phyloP scores from a whole-genome alignment of 176 grass and related monocot genomes.

The Phoenix roebelenii region DNA sequence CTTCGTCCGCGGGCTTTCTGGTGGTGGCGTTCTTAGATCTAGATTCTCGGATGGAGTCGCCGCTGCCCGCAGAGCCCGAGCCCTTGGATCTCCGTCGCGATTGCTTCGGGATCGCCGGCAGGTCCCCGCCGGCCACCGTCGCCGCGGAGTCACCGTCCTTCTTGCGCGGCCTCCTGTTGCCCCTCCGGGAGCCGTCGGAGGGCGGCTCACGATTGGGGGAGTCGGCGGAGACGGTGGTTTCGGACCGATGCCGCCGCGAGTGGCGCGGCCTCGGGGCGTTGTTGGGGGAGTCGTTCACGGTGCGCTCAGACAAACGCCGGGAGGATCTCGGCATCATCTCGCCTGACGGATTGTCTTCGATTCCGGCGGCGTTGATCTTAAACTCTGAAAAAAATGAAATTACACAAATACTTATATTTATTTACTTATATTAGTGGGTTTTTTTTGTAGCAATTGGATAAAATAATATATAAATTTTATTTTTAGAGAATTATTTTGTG shows the following conservation, averaged over 20 bases:
- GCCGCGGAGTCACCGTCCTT: conserved; percentile 29
- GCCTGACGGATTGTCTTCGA: too few relatives aligned
- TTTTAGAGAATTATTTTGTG: too few relatives aligned
- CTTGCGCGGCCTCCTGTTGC: conserved; percentile 28
- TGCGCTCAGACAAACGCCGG: conserved; percentile 2
- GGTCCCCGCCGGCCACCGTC: conserved; percentile 16
- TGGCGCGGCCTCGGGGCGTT: conserved; percentile 26
- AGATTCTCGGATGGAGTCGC: conserved; percentile 9
- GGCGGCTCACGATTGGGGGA: conserved; percentile 24
- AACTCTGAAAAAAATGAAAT: too few relatives aligned
- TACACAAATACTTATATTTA: too few relatives aligned
- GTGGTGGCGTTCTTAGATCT: background rate
- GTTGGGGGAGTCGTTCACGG: conserved; percentile 17
- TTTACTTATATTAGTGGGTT: too few relatives aligned
- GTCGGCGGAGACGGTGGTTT: conserved; percentile 25
- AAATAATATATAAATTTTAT: too few relatives aligned
- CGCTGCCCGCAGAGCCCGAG: conserved; percentile 13
- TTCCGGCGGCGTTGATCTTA: too few relatives aligned
- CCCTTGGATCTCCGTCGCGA: conserved; percentile 52
- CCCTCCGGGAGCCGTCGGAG: conserved; percentile 44
- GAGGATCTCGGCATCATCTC: conserved; percentile 1
- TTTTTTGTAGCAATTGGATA: too few relatives aligned
- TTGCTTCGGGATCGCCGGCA: conserved; percentile 72
- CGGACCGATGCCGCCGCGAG: conserved; percentile 54
- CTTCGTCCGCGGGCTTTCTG: too few relatives aligned